Evolutionary conservation across 768 basidiomycete species (phyloP), one percentile per base, ranked within the genome.

Genomic region (Lepiota venenata): DNA sequence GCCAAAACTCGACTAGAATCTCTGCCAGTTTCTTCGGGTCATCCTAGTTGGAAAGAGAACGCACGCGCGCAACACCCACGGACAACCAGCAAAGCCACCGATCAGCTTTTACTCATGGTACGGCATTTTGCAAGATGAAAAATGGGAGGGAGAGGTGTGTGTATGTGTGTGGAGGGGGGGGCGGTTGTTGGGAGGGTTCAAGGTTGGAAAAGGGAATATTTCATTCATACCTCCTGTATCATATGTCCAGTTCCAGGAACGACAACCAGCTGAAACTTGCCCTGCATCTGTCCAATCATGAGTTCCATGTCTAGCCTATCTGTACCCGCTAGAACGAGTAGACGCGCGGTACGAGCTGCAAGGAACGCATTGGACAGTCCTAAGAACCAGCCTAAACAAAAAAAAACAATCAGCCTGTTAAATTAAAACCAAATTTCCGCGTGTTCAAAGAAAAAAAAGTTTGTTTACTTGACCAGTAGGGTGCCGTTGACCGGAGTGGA

Each of bases 211-310:
- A n/a, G 32, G 32, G 32, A 11, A 11, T 2, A 11, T 3, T 11
- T 32, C 32, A 32, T 32, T 32, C 32, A 9, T 32, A 93, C 93
- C 78, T 98, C 96, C 43, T 98, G 96, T 20, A 99, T 66, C 74
- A 97, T 90, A 64, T 99, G 97, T 0, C 97, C 96, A 0, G 92
- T 91, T 32, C 85, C 84, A 8, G 84, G 81, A 56, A 96, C 79
- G 36, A 99, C 93, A 20, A 81, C 86, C 67, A 98, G 79, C 70
- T 98, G 96, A 70, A 98, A 99, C 67, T 97, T 98, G 63, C 87
- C 91, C 66, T 87, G 92, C 93, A 96, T 95, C 65, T 95, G 93
- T 1, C 89, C 97, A 47, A 98, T 93, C 88, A 96, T 97, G 43
- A 99, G 78, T 60, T 92, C 85, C 61, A 83, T 88, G 64, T 99